Evolutionary conservation across 257 asterid species (phyloP).

Genomic region (Linderniella brevidens): DNA sequence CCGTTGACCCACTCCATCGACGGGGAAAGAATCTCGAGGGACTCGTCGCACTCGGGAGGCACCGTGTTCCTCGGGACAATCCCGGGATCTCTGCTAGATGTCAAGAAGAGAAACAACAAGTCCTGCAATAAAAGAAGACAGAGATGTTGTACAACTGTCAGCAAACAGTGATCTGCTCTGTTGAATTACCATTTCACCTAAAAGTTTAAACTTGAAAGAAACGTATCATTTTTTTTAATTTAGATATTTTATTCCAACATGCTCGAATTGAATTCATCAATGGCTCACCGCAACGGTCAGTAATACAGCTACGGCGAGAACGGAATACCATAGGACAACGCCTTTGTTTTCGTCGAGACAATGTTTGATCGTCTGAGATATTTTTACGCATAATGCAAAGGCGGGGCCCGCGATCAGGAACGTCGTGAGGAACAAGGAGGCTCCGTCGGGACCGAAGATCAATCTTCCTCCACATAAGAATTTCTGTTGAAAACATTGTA

Average conservation of each 20-base stretch:
- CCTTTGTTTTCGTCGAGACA: slow-evolving; percentile 1
- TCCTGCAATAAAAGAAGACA: slow-evolving; percentile 24
- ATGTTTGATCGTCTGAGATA: slow-evolving; percentile 20
- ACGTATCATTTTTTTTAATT: no score
- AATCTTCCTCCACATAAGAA: slow-evolving; percentile 80
- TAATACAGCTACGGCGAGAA: slow-evolving; percentile 35
- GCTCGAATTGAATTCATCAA: neutral
- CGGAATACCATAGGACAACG: slow-evolving; percentile 37
- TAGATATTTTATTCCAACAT: no score
- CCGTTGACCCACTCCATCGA: slow-evolving; percentile 88
- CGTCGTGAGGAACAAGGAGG: slow-evolving; percentile 48
- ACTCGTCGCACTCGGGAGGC: slow-evolving; percentile 53
- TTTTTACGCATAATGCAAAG: slow-evolving; percentile 42
- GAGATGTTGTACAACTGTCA: no score
- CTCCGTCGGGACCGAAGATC: slow-evolving; percentile 80
- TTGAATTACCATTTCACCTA: no score
- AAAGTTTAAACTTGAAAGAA: no score
- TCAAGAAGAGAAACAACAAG: slow-evolving; percentile 46
- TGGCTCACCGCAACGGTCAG: slow-evolving; percentile 52
- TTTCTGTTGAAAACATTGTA: slow-evolving; percentile 23
- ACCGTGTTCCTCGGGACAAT: slow-evolving; percentile 47
- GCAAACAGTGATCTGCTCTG: no score
- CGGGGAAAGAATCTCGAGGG: slow-evolving; percentile 31
- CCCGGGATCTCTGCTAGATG: slow-evolving; percentile 81
- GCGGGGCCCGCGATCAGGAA: slow-evolving; percentile 52